Evolutionary conservation across 805 yeast genomes (phyloP).

Genomic region (Kuraishia borneana): DNA sequence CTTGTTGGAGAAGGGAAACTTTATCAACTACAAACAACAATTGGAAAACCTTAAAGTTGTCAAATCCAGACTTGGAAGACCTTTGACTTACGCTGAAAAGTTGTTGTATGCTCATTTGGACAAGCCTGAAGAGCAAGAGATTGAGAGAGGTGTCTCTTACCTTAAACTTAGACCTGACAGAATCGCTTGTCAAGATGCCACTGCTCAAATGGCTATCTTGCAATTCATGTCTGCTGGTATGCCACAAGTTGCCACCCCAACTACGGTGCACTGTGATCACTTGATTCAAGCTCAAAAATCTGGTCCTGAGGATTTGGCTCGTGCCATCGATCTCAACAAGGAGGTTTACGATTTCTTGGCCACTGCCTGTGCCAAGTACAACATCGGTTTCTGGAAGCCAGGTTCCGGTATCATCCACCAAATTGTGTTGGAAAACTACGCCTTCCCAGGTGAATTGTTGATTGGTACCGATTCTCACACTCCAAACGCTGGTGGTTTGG

Average conservation of each 20-base stretch:
- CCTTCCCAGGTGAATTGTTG: conserved; percentile 94
- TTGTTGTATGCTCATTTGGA: conserved; percentile 86
- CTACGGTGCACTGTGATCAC: conserved; percentile 96
- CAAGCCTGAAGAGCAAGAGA: conserved; percentile 69
- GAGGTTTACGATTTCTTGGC: conserved; percentile 94
- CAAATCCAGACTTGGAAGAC: conserved; percentile 55
- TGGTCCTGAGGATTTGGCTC: conserved; percentile 70
- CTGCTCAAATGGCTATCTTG: conserved; percentile 97
- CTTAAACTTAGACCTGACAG: conserved; percentile 93
- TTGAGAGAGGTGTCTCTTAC: conserved; percentile 77
- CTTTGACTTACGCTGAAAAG: conserved; percentile 91
- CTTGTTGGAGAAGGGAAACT: conserved; percentile 69
- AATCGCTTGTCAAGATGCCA: conserved; percentile 99
- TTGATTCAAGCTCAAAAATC: conserved; percentile 94
- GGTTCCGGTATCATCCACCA: conserved; percentile 98
- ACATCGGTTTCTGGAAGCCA: conserved; percentile 98
- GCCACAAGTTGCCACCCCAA: conserved; percentile 81
- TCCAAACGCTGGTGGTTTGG: conserved; percentile 97
- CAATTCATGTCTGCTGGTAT: conserved; percentile 98
- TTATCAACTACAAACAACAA: conserved; percentile 86
- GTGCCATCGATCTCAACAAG: conserved; percentile 76
- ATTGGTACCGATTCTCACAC: conserved; percentile 97
- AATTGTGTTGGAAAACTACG: conserved; percentile 91
- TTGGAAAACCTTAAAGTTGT: conserved; percentile 82
- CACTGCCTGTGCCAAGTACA: conserved; percentile 88